Evolutionary conservation across 2,329 filamentous ascomycete genomes (phyloP).

Genomic region (Ceratocystis diversiconidia): DNA sequence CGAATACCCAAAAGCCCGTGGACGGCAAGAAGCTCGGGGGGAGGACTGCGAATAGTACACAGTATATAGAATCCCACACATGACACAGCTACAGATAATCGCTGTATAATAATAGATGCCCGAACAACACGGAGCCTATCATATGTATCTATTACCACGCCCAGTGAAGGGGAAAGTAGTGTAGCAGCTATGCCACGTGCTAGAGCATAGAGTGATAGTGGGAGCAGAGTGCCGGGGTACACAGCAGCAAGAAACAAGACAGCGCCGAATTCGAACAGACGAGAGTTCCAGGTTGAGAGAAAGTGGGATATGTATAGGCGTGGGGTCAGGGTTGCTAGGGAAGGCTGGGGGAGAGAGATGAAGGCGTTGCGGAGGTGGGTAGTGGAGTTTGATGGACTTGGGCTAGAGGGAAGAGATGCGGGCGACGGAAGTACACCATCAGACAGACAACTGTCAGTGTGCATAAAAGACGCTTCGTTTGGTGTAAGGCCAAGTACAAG

Average conservation of each 20-base stretch:
- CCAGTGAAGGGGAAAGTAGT: conserved; percentile 43
- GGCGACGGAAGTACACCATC: too few species aligned
- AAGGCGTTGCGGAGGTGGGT: background rate
- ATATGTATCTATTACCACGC: conserved; percentile 42
- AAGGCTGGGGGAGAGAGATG: background rate
- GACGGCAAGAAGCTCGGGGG: too few species aligned
- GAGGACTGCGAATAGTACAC: conserved; percentile 16
- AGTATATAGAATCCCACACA: conserved; percentile 34
- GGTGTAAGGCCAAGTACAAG: too few species aligned
- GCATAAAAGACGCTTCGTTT: too few species aligned
- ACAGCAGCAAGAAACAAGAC: conserved; percentile 44
- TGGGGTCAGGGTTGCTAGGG: conserved; percentile 10
- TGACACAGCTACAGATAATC: conserved; percentile 32
- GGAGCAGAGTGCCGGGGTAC: conserved; percentile 46
- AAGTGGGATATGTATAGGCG: conserved; percentile 45
- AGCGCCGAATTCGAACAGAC: conserved; percentile 49
- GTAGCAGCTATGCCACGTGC: conserved; percentile 43
- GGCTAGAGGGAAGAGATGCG: background rate
- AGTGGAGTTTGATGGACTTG: background rate
- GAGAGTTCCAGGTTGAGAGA: conserved; percentile 50
- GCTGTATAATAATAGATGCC: conserved; percentile 32
- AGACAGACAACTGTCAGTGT: too few species aligned
- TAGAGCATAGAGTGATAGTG: conserved; percentile 55
- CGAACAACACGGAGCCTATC: conserved; percentile 38
- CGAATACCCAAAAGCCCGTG: too few species aligned